phyloP scores from a whole-genome alignment of 1,284 basidiomycete genomes.

The Leccinum ponderosum region DNA sequence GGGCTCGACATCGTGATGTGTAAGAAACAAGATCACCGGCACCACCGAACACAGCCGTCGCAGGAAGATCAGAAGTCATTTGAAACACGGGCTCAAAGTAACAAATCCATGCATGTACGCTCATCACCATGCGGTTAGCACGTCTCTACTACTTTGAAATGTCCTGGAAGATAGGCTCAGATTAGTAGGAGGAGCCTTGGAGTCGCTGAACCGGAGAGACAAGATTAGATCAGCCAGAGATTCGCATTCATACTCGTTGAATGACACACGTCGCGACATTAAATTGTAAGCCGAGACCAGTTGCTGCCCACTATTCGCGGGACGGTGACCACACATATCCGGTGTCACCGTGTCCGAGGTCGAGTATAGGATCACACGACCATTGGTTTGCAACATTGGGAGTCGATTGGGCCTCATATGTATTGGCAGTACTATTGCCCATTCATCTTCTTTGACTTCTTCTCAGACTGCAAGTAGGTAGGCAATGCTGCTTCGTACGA shows the following conservation, averaged over 20 bases:
- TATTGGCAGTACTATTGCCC: not conserved
- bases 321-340: not conserved
- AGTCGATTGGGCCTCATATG: not conserved
- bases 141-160: not conserved
- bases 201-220: not conserved
- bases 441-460: not conserved
- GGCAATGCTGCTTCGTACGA: not conserved
- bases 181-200: not conserved
- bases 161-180: not conserved
- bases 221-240: not conserved
- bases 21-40: conserved; percentile 13
- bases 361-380: not conserved
- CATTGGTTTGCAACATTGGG: not conserved
- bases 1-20: conserved; percentile 34
- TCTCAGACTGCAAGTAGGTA: not conserved
- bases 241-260: too few species aligned
- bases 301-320: not conserved
- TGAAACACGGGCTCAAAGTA: not conserved
- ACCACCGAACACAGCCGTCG: not conserved
- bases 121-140: not conserved
- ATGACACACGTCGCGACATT: not conserved
- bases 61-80: not conserved
- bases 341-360: not conserved
- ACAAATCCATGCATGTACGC: not conserved
- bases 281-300: not conserved